Evolutionary conservation across 1,284 basidiomycete genomes (phyloP), one percentile per base, ranked within the genome.

Genomic region (Austropuccinia psidii): DNA sequence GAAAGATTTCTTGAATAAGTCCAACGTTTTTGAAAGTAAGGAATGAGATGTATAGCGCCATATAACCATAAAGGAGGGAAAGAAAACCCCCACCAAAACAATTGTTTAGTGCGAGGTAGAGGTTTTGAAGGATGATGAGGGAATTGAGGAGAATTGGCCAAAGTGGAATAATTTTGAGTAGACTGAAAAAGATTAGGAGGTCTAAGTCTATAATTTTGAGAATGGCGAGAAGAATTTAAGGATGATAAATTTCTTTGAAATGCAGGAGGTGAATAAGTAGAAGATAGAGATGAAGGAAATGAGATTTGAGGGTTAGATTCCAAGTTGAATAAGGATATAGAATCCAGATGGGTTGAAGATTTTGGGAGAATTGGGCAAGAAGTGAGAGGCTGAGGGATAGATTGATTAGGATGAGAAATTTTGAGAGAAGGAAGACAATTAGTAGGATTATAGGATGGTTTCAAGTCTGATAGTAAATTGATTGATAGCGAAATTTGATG

Each of bases 11-110:
- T 41, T 29, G 61, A 24, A 33, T 1, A n/a, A 8, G 50, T 8
- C 41, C 11, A 45, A 1, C 61, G 61, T n/a, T 35, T 41, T 21
- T 47, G 35, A 15, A 64, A n/a, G 31, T 41, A 21, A 33, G 61
- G 61, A 37, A 64, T 17, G 39, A 64, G 43, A n/a, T 64, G 27
- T 8, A 64, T 29, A n/a, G 61, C 31, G 15, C 61, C 61, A 47
- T 64, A 64, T 29, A 64, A 29, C 61, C 61, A 64, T 29, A 64
- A 47, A 4, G 61, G 61, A 21, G 61, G 61, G 61, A 43, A 64
- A 31, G 50, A 13, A 24, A 64, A 64, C 0, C 61, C 61, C 61
- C 61, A 64, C 61, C 61, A 64, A 33, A 64, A 64, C 27, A 64
- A 47, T 17, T 49, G 21, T 19, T 49, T 64, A 39, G 61, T 64